phyloP scores from a whole-genome alignment of 305 asterid genomes.

The Ajuga reptans region DNA sequence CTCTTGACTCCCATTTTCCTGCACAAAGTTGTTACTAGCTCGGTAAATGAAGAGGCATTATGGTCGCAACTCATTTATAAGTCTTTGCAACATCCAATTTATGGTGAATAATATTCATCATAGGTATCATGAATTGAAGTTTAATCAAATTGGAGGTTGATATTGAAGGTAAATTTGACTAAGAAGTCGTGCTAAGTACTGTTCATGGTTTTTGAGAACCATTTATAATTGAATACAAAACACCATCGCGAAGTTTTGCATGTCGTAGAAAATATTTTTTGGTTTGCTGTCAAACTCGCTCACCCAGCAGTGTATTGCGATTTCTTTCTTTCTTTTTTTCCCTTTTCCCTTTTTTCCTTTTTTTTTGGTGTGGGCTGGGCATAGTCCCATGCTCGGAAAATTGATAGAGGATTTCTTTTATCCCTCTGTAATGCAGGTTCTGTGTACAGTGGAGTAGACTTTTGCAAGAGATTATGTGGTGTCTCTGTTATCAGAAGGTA shows the following conservation, averaged over 20 bases:
- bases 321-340: neutral
- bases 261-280: slow-evolving; percentile 1
- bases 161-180: neutral
- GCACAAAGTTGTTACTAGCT: neutral
- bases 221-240: neutral
- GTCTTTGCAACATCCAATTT: neutral
- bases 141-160: neutral
- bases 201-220: neutral
- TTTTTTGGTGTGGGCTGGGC: neutral
- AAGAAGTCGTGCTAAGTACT: neutral
- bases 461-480: slow-evolving; percentile 95
- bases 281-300: neutral
- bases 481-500: slow-evolving; percentile 96
- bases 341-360: too few relatives aligned
- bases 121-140: neutral
- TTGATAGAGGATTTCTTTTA: neutral
- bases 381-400: neutral
- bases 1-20: neutral
- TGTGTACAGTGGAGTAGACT: slow-evolving; percentile 93
- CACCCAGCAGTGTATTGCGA: neutral
- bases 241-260: neutral
- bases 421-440: slow-evolving; percentile 51
- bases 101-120: neutral
- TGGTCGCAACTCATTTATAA: neutral
- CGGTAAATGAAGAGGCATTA: neutral